phyloP scores from a whole-genome alignment of 371 early-diverging fungal genomes.

The Rhizopus stolonifer region DNA sequence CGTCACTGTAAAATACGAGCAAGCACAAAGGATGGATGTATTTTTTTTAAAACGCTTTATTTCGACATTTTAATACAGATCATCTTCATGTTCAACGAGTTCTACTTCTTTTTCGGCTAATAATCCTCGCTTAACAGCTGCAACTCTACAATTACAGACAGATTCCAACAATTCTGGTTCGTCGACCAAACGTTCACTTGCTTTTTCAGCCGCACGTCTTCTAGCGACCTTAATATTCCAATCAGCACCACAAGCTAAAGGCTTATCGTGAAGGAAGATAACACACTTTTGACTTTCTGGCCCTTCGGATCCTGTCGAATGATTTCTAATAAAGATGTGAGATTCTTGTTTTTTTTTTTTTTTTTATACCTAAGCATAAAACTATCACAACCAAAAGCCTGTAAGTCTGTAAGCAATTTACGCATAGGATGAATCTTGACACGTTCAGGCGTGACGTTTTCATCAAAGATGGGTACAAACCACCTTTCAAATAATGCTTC shows the following conservation, averaged over 20 bases:
- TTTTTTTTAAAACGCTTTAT: too few relatives aligned
- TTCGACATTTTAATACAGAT: too few relatives aligned
- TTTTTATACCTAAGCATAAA: conserved; percentile 47
- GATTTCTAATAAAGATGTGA: conserved; percentile 30
- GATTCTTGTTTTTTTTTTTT: background rate
- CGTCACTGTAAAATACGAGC: too few relatives aligned
- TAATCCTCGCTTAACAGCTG: too few relatives aligned
- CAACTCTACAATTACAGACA: conserved; percentile 37
- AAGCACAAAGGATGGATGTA: too few relatives aligned
- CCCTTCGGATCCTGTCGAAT: conserved; percentile 29
- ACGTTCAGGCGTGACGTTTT: conserved; percentile 53
- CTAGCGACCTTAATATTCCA: conserved; percentile 55
- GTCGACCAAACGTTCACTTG: conserved; percentile 33
- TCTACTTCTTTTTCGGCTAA: too few relatives aligned
- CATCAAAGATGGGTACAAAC: conserved; percentile 53
- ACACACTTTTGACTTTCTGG: conserved; percentile 45
- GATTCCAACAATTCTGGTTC: conserved; percentile 35
- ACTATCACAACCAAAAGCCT: conserved; percentile 47
- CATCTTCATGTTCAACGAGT: too few relatives aligned
- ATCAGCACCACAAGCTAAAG: conserved; percentile 39
- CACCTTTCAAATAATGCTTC: conserved; percentile 51
- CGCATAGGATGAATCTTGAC: conserved; percentile 57
- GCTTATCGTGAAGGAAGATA: conserved; percentile 49
- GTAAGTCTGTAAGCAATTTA: conserved; percentile 41
- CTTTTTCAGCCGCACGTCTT: conserved; percentile 47